Conservation (phyloP, 805 yeast species). For the Wickerhamiella domercqiae region DNA sequence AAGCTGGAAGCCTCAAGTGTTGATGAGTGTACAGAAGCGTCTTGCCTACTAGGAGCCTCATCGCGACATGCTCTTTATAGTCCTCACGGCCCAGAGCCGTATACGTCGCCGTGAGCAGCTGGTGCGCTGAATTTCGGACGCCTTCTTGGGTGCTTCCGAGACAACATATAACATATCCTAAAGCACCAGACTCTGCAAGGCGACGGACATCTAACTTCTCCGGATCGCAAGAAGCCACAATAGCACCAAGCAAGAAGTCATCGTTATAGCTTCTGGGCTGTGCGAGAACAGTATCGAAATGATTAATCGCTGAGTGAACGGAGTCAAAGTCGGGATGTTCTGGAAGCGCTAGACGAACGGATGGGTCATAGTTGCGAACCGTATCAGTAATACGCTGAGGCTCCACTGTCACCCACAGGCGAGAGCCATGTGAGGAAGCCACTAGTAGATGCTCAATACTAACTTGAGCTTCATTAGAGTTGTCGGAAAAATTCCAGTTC, state of each 20-base stretch:
- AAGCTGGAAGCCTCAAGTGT: conserved; percentile 25
- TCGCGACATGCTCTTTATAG: conserved; percentile 15
- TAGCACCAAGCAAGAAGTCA: conserved; percentile 48
- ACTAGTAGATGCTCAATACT: too few species aligned
- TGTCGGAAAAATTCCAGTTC: conserved; percentile 49
- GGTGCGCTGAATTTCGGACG: conserved; percentile 28
- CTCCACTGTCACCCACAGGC: conserved; percentile 15
- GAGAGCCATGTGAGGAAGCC: conserved; percentile 1
- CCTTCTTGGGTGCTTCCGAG: conserved; percentile 5
- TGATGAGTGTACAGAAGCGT: conserved; percentile 5
- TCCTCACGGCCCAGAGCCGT: conserved; percentile 21
- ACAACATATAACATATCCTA: conserved; percentile 33
- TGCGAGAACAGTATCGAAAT: conserved; percentile 7
- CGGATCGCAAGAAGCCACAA: conserved; percentile 17
- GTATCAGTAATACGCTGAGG: conserved; percentile 10
- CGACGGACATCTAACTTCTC: conserved; percentile 34
- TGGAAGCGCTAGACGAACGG: conserved; percentile 1
- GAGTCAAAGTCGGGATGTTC: not conserved
- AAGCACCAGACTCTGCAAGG: conserved; percentile 40
- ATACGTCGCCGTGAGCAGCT: conserved; percentile 32
- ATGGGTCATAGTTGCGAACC: conserved; percentile 19
- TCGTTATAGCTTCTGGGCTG: conserved; percentile 33
- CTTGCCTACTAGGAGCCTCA: conserved; percentile 13
- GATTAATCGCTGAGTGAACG: conserved; percentile 1
- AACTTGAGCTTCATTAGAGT: conserved; percentile 17